Conservation (phyloP, 2,329 filamentous ascomycete genomes). For the Cadophora luteo-olivacea region DNA sequence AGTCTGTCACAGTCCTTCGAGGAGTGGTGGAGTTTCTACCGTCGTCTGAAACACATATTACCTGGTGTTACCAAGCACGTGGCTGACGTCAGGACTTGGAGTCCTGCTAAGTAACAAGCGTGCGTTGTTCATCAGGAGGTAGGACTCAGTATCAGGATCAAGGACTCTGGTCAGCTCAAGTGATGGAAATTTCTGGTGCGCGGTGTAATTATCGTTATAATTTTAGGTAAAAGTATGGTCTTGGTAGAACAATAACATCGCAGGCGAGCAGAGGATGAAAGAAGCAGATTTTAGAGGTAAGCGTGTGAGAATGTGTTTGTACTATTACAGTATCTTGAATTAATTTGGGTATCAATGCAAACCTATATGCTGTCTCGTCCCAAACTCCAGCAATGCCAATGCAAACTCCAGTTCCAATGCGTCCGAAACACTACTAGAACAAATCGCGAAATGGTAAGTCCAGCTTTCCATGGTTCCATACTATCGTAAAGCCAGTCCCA, state of each 20-base stretch:
- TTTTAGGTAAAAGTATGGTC: too few relatives aligned
- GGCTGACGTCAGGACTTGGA: neutral
- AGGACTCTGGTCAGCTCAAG: neutral
- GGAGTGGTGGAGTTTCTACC: too few relatives aligned
- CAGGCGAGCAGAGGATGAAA: too few relatives aligned
- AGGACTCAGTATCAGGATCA: neutral
- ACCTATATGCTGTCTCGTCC: neutral
- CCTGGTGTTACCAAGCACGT: neutral
- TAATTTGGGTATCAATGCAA: conserved; percentile 13
- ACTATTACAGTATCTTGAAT: conserved; percentile 1
- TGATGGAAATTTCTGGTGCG: too few relatives aligned
- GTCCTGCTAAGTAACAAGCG: neutral
- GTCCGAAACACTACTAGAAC: neutral
- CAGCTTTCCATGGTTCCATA: neutral
- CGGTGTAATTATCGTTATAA: too few relatives aligned
- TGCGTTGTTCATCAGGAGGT: neutral
- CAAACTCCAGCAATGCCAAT: conserved; percentile 17
- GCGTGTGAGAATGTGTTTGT: neutral
- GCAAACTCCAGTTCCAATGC: conserved; percentile 1
- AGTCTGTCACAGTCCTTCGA: too few relatives aligned
- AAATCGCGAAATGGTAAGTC: neutral
- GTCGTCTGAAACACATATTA: too few relatives aligned
- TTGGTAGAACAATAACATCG: too few relatives aligned
- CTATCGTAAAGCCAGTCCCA: neutral
- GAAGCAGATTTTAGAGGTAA: too few relatives aligned